phyloP scores from a whole-genome alignment of 176 grass and related monocot species.

The Oryza brachyantha region DNA sequence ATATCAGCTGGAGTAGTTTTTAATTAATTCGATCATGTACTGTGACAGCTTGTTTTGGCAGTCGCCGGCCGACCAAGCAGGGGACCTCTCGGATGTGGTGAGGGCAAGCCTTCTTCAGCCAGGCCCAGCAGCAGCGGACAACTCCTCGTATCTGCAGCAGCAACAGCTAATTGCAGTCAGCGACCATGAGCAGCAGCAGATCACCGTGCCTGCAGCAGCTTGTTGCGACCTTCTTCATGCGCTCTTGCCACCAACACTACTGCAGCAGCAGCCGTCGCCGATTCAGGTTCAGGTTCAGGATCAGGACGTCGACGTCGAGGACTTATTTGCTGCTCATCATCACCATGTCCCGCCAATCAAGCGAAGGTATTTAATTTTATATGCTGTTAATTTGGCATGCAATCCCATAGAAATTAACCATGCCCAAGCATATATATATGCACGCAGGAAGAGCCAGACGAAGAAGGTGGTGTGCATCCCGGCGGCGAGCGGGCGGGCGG shows the following conservation, averaged over 20 bases:
- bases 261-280: too few species aligned
- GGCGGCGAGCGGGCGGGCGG: conserved; percentile 43
- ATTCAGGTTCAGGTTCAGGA: neutral
- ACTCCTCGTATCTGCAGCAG: neutral
- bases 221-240: neutral
- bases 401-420: too few species aligned
- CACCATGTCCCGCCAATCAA: neutral
- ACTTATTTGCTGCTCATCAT: neutral
- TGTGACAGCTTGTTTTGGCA: conserved; percentile 75
- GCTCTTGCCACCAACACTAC: neutral
- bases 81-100: conserved; percentile 70
- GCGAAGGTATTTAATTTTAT: neutral
- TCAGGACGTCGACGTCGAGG: neutral
- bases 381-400: too few species aligned
- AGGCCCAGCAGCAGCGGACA: neutral
- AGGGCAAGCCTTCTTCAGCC: conserved; percentile 41
- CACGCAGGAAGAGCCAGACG: conserved; percentile 62
- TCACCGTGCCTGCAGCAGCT: neutral
- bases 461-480: conserved; percentile 98
- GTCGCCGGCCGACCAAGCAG: conserved; percentile 55
- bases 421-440: neutral
- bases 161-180: neutral
- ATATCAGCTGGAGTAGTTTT: too few species aligned
- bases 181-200: neutral
- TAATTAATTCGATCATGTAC: conserved; percentile 56